phyloP scores from a whole-genome alignment of 805 yeast species.

The Isabelozyma gotoi region DNA sequence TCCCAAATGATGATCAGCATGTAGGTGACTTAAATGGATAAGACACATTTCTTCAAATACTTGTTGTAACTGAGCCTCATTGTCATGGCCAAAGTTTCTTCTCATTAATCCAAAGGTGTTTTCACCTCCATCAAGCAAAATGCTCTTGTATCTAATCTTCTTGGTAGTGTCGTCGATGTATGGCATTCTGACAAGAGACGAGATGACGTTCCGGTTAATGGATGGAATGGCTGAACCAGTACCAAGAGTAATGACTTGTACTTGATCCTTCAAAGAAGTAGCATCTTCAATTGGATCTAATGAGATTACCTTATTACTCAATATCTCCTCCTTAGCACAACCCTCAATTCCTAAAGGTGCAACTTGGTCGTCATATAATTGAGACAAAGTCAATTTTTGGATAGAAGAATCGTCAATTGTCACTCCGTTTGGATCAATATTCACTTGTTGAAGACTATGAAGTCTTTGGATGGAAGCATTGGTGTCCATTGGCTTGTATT shows the following conservation, averaged over 20 bases:
- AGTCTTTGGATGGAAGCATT: slow-evolving; percentile 15
- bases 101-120: slow-evolving; percentile 74
- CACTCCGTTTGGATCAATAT: slow-evolving; percentile 22
- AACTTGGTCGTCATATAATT: slow-evolving; percentile 30
- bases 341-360: slow-evolving; percentile 14
- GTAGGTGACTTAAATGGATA: slow-evolving; percentile 82
- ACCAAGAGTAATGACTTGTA: slow-evolving; percentile 76
- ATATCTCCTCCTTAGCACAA: slow-evolving; percentile 10
- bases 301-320: slow-evolving; percentile 19
- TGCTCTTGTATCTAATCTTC: slow-evolving; percentile 34
- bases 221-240: slow-evolving; percentile 94
- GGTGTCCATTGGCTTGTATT: slow-evolving; percentile 11
- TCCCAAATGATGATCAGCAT: slow-evolving; percentile 97
- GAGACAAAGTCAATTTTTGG: slow-evolving; percentile 23
- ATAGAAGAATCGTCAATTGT: slow-evolving; percentile 16
- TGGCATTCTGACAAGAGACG: slow-evolving; percentile 76
- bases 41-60: slow-evolving; percentile 62
- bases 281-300: slow-evolving; percentile 10
- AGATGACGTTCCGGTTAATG: slow-evolving; percentile 77
- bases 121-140: slow-evolving; percentile 93
- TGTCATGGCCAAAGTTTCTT: slow-evolving; percentile 57
- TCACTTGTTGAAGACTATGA: slow-evolving; percentile 31
- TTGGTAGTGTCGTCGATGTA: slow-evolving; percentile 8
- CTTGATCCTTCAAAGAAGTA: slow-evolving; percentile 44
- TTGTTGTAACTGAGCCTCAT: slow-evolving; percentile 27